Percentiles rank a stretch among this genome's conserved stretches.
Conservation (phyloP, 2,329 filamentous ascomycete genomes). For the Cercospora nicotianae region DNA sequence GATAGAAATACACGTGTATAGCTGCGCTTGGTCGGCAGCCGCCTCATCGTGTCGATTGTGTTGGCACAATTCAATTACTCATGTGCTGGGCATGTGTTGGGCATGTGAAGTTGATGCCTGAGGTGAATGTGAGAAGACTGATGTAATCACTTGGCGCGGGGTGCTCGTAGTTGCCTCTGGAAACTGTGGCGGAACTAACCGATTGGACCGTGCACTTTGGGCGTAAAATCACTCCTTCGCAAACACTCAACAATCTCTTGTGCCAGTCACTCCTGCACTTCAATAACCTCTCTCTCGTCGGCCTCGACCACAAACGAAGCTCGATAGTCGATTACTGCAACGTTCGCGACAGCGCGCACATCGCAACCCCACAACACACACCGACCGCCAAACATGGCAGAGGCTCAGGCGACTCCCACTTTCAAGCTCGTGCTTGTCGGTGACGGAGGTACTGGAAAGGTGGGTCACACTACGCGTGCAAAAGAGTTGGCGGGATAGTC, state of each 20-base stretch:
- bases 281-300: background rate
- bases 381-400: conserved; percentile 22
- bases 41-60: background rate
- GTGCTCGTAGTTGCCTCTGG: conserved; percentile 8
- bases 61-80: background rate
- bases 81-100: background rate
- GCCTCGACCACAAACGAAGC: conserved; percentile 1
- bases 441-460: conserved; percentile 99
- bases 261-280: background rate
- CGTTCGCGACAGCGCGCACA: conserved; percentile 7
- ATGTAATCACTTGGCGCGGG: conserved; percentile 8
- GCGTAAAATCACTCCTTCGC: conserved; percentile 8
- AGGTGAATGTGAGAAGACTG: background rate
- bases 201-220: conserved; percentile 8
- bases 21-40: background rate
- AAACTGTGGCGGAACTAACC: conserved; percentile 1
- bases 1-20: background rate
- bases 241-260: conserved; percentile 13
- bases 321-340: background rate
- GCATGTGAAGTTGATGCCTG: background rate
- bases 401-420: conserved; percentile 58
- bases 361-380: conserved; percentile 5
- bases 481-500: background rate
- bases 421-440: conserved; percentile 99
- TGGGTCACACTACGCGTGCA: conserved; percentile 48